These are phyloP conservation scores for Euphrasia arctica DNA, from an alignment of 305 asterid genomes.

Conservation along the genomic window DNA sequence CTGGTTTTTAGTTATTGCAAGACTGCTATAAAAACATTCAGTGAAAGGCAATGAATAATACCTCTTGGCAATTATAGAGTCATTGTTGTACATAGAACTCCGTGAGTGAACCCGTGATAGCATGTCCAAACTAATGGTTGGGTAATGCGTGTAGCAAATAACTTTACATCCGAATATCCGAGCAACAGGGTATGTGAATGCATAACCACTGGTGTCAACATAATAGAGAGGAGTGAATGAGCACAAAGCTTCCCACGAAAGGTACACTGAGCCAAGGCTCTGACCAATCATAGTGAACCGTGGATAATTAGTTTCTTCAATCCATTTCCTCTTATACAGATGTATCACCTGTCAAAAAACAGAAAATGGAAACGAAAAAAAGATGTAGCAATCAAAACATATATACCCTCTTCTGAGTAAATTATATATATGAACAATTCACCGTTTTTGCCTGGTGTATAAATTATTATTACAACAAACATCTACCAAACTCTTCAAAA, in stretches of 20 bases:
- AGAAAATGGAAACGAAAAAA: slow-evolving; percentile 21
- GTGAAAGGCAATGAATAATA: slow-evolving; percentile 24
- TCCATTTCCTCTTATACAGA: slow-evolving; percentile 76
- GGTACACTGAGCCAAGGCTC: slow-evolving; percentile 88
- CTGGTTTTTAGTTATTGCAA: background rate
- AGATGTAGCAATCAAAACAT: slow-evolving; percentile 5
- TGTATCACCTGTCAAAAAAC: slow-evolving; percentile 63
- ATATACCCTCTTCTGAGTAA: slow-evolving; percentile 16
- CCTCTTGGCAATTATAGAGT: slow-evolving; percentile 74
- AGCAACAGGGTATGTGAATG: slow-evolving; percentile 91
- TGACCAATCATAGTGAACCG: slow-evolving; percentile 96
- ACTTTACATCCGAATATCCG: slow-evolving; percentile 72
- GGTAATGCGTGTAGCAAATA: slow-evolving; percentile 90
- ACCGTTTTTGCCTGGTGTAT: too few relatives aligned
- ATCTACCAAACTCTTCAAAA: background rate
- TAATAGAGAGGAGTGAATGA: slow-evolving; percentile 62
- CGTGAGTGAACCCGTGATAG: slow-evolving; percentile 73
- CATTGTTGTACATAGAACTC: slow-evolving; percentile 89
- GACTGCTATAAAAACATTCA: slow-evolving; percentile 4
- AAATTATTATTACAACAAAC: too few relatives aligned
- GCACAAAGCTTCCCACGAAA: slow-evolving; percentile 89
- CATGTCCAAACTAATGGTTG: slow-evolving; percentile 96
- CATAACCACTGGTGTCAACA: slow-evolving; percentile 94
- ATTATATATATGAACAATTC: too few relatives aligned
- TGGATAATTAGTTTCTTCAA: slow-evolving; percentile 84